These are phyloP conservation scores for Schrenkiella parvula DNA, from an alignment of 345 rosid species.

Conservation along the genomic window DNA sequence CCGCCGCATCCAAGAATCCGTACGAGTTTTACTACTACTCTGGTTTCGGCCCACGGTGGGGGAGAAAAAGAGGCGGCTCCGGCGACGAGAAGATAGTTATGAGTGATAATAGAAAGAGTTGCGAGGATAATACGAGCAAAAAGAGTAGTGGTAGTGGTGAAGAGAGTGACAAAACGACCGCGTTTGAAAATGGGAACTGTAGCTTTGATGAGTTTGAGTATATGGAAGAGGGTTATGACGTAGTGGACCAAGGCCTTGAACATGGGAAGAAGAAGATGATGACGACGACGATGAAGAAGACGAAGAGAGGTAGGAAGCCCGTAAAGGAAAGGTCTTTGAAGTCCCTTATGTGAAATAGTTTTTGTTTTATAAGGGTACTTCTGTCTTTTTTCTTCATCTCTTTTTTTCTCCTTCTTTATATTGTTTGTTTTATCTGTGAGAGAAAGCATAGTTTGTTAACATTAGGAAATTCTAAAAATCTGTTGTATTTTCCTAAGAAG, in stretches of 20 bases:
- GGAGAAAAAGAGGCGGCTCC: constrained; percentile 52
- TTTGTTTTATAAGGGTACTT: not conserved
- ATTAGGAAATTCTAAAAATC: no score
- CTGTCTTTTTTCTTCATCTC: not conserved
- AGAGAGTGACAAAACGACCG: constrained; percentile 2
- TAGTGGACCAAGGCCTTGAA: constrained; percentile 24
- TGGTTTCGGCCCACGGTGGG: constrained; percentile 93
- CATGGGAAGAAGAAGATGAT: constrained; percentile 1
- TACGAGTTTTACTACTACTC: constrained; percentile 85
- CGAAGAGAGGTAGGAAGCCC: constrained; percentile 66
- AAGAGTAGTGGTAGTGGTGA: constrained; percentile 33
- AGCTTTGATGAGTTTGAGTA: constrained; percentile 30
- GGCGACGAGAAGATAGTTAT: constrained; percentile 17
- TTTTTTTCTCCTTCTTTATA: not conserved
- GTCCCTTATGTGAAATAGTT: constrained; percentile 64
- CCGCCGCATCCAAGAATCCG: constrained; percentile 42
- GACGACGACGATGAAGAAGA: constrained; percentile 28
- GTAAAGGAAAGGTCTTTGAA: constrained; percentile 85
- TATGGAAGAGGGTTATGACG: constrained; percentile 42
- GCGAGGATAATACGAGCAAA: not conserved
- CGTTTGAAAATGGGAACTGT: constrained; percentile 13
- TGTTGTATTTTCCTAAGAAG: no score
- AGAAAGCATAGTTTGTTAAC: no score
- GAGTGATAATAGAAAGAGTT: not conserved
- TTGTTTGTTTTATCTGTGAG: no score